These are phyloP conservation scores for Mangifera indica DNA, from an alignment of 345 rosid genomes.

Conservation along the genomic window DNA sequence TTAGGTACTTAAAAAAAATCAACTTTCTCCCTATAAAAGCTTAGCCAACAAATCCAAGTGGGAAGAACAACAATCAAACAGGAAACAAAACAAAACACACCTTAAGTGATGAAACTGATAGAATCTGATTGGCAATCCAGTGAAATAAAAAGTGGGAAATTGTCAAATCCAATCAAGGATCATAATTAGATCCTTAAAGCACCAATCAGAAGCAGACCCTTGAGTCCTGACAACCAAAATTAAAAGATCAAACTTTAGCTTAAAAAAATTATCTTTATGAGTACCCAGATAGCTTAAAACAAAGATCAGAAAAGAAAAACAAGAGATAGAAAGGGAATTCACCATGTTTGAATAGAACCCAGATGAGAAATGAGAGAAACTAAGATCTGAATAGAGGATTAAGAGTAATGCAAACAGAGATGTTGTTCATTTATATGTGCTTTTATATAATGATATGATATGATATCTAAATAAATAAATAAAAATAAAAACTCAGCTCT, in stretches of 20 bases:
- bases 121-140: conserved; percentile 56
- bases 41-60: conserved; percentile 33
- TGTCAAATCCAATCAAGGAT: conserved; percentile 62
- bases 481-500: conserved; percentile 15
- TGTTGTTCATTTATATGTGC: conserved; percentile 45
- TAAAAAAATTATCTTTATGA: conserved; percentile 19
- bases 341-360: conserved; percentile 62
- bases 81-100: conserved; percentile 31
- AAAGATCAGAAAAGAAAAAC: conserved; percentile 30
- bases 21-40: not conserved
- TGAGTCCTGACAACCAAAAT: conserved; percentile 29
- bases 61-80: conserved; percentile 29
- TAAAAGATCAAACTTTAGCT: conserved; percentile 20
- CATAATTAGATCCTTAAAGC: conserved; percentile 45
- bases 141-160: conserved; percentile 42
- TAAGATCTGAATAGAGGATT: conserved; percentile 76
- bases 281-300: conserved; percentile 23
- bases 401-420: conserved; percentile 54
- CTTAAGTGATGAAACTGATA: conserved; percentile 41
- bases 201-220: conserved; percentile 38
- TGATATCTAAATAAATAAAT: not conserved
- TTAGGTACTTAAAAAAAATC: not conserved
- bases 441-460: conserved; percentile 10
- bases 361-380: conserved; percentile 51
- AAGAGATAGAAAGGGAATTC: conserved; percentile 27